Evolutionary conservation across 768 basidiomycete genomes (phyloP), one percentile per base, ranked within the genome.

Genomic region (Auricularia sp.): DNA sequence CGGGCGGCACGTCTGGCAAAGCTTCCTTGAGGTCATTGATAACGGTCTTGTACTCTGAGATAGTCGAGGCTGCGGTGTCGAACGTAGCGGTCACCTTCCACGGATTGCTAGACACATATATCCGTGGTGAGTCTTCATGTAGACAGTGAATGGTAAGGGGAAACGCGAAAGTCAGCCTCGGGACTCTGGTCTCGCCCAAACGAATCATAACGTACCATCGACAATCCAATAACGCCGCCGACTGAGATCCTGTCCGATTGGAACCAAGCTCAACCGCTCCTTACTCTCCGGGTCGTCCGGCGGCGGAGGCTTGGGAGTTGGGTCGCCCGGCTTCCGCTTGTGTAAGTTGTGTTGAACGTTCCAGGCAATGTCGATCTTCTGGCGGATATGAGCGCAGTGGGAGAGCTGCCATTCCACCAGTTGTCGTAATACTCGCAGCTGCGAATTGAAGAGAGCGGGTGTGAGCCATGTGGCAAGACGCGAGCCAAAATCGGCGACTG

Each of bases 51-150:
- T 92, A 93, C 71, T 94, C 90, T 62, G 86, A 86, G 56, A 82
- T 81, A 14, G 89, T 87, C 3, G 88, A 87, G 14, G 89, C 83
- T 63, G 88, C 75, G 11, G 86, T 80, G 69, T 86, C 81, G 70
- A 94, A 89, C 16, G 87, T 87, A 37, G 90, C 86, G 8, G 86
- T 84, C 54, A 87, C 86, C 77, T 93, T 94, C 91, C 90, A 94
- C 24, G 92, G 92, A 74, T 94, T 94, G 14, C 89, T 90, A 39
- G 92, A 93, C 45, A 83, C 77, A 71, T 91, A 94, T 63, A 94
- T 76, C 66, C 92, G 85, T 33, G 92, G 90, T 59, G 92, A 93
- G 78, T 91, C 92, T 94, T 68, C 39, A 42, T 7, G 39, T 14
- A 14, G 39, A 29, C 29, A 29, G 29, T 29, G 29, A 29, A 29